Evolutionary conservation across 2,329 filamentous ascomycete genomes (phyloP).

Genomic region (Xylariomycetidae sp.): DNA sequence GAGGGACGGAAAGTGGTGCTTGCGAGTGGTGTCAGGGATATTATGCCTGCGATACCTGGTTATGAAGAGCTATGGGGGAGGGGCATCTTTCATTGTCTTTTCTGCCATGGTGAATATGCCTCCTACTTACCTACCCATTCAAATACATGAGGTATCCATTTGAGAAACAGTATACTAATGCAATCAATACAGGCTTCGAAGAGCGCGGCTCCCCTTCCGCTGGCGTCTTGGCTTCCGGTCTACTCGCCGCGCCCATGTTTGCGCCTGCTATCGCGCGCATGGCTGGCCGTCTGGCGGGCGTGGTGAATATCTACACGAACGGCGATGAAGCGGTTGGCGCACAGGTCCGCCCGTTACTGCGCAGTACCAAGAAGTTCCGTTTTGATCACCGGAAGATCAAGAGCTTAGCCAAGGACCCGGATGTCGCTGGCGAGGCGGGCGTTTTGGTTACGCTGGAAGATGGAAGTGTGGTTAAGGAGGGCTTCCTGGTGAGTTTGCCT

Average conservation of each 20-base stretch:
- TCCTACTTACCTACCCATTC: no score
- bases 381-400: conserved; percentile 29
- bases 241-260: conserved; percentile 24
- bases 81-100: conserved; percentile 54
- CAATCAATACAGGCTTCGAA: no score
- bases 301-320: conserved; percentile 47
- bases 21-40: conserved; percentile 47
- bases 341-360: conserved; percentile 19
- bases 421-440: conserved; percentile 14
- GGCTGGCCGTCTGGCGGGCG: conserved; percentile 35
- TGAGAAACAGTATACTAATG: no score
- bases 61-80: conserved; percentile 50
- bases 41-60: conserved; percentile 43
- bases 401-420: conserved; percentile 10
- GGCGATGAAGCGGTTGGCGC: conserved; percentile 29
- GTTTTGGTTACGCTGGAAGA: conserved; percentile 25
- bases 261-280: conserved; percentile 36
- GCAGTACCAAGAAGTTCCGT: conserved; percentile 27
- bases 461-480: conserved; percentile 30
- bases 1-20: conserved; percentile 48
- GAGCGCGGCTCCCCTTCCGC: conserved; percentile 40
- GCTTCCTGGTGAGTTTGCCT: conserved; percentile 29
- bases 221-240: conserved; percentile 39
- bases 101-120: no score
- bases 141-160: no score